Percentiles rank a stretch among this genome's conserved stretches.
These are phyloP conservation scores for Parachaetomium inaequale DNA, from an alignment of 495 filamentous ascomycete species.

Conservation along the genomic window DNA sequence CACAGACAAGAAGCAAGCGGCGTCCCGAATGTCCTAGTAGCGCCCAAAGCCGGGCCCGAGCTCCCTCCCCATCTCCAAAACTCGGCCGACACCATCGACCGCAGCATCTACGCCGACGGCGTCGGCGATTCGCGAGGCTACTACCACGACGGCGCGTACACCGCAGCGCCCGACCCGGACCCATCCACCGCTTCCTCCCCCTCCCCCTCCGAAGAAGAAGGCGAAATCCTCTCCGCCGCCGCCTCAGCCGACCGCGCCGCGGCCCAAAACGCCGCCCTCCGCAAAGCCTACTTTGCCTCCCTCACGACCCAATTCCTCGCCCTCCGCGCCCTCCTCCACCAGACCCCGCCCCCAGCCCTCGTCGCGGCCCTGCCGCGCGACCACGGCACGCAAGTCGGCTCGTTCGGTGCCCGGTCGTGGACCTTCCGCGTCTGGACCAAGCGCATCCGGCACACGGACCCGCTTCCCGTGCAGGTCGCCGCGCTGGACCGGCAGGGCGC, in stretches of 20 bases:
- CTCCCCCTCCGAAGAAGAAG: conserved; percentile 9
- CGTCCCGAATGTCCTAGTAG: conserved; percentile 64
- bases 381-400: conserved; percentile 55
- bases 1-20: conserved; percentile 66
- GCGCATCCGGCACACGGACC: conserved; percentile 51
- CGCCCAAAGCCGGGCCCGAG: conserved; percentile 49
- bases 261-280: conserved; percentile 48
- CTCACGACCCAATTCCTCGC: conserved; percentile 57
- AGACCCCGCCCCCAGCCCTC: conserved; percentile 47
- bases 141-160: conserved; percentile 70
- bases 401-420: conserved; percentile 39
- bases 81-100: conserved; percentile 31
- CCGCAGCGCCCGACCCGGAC: conserved; percentile 43
- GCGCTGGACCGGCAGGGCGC: conserved; percentile 62
- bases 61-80: conserved; percentile 34
- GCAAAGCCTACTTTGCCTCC: conserved; percentile 59
- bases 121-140: conserved; percentile 54
- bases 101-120: conserved; percentile 42
- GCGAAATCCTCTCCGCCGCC: conserved; percentile 12
- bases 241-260: conserved; percentile 35
- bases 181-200: conserved; percentile 2
- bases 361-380: conserved; percentile 51
- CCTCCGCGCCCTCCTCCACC: conserved; percentile 56
- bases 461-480: conserved; percentile 63
- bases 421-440: conserved; percentile 51